phyloP scores from a whole-genome alignment of 129 eudicot genomes.

The Helianthus tuberosus region DNA sequence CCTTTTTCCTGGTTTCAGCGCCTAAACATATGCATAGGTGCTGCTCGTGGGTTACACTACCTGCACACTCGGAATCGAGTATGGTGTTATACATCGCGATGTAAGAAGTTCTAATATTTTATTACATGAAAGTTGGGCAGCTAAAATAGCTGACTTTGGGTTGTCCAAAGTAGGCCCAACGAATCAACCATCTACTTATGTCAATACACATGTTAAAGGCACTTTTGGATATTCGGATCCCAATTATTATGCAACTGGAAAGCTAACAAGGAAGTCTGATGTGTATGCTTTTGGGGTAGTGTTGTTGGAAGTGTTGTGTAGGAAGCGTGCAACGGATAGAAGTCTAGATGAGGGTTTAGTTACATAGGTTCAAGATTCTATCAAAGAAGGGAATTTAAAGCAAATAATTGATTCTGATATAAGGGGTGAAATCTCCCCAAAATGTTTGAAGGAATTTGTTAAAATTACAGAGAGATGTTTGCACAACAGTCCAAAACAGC shows the following conservation, averaged over 20 bases:
- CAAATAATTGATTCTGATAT: slow-evolving; percentile 19
- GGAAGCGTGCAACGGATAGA: slow-evolving; percentile 20
- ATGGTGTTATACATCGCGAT: slow-evolving; percentile 30
- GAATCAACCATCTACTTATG: slow-evolving; percentile 24
- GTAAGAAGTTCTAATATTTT: slow-evolving; percentile 31
- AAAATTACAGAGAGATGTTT: slow-evolving; percentile 17
- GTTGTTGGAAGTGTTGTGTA: slow-evolving; percentile 30
- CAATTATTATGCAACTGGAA: slow-evolving; percentile 26
- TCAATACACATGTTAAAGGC: slow-evolving; percentile 23
- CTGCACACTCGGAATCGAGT: slow-evolving; percentile 21
- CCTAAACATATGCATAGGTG: slow-evolving; percentile 33
- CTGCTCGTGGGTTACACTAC: slow-evolving; percentile 25
- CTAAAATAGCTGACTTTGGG: slow-evolving; percentile 35
- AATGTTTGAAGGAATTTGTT: slow-evolving; percentile 27
- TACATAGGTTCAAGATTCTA: slow-evolving; percentile 34
- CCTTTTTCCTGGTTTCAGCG: slow-evolving; percentile 32
- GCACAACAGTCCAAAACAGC: slow-evolving; percentile 23
- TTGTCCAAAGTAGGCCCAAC: slow-evolving; percentile 32
- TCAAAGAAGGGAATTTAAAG: slow-evolving; percentile 27
- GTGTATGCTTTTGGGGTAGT: slow-evolving; percentile 39
- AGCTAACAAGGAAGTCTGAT: slow-evolving; percentile 30
- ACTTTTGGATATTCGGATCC: slow-evolving; percentile 30
- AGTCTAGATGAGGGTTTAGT: slow-evolving; percentile 33
- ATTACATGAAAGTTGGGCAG: slow-evolving; percentile 25
- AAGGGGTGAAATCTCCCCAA: slow-evolving; percentile 20